These are phyloP conservation scores for Biscutella auriculata DNA, from an alignment of 441 rosid species.

Conservation along the genomic window DNA sequence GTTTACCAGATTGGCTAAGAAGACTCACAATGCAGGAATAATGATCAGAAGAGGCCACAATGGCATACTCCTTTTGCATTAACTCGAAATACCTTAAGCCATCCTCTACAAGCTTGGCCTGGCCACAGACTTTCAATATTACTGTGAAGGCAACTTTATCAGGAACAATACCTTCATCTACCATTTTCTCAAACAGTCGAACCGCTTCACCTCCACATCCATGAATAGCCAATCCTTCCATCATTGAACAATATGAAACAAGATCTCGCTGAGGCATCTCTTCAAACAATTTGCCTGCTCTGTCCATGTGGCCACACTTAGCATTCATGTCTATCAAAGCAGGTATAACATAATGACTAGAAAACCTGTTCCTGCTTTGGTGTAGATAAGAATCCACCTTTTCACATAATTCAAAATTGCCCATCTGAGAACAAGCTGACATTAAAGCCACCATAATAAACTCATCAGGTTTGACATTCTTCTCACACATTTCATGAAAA, in stretches of 20 bases:
- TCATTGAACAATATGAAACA: conserved; percentile 61
- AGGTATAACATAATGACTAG: conserved; percentile 40
- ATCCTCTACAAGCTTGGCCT: conserved; percentile 52
- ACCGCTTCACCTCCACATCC: conserved; percentile 45
- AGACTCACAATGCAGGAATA: conserved; percentile 71
- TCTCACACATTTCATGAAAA: conserved; percentile 36
- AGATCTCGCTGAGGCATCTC: conserved; percentile 40
- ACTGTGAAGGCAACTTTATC: conserved; percentile 66
- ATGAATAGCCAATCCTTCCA: conserved; percentile 67
- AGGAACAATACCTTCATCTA: conserved; percentile 49
- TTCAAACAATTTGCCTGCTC: conserved; percentile 52
- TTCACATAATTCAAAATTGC: conserved; percentile 46
- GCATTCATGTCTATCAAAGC: conserved; percentile 78
- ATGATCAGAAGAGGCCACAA: conserved; percentile 54
- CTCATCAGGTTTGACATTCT: conserved; percentile 49
- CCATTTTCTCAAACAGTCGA: conserved; percentile 46
- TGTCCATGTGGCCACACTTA: conserved; percentile 63
- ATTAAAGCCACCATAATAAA: conserved; percentile 55
- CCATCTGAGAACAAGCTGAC: conserved; percentile 72
- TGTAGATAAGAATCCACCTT: conserved; percentile 44
- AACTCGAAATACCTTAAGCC: conserved; percentile 49
- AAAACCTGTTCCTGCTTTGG: conserved; percentile 23
- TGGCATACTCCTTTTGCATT: conserved; percentile 37
- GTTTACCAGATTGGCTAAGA: conserved; percentile 52
- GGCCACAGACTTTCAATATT: conserved; percentile 53